Evolutionary conservation across 2,329 filamentous ascomycete species (phyloP), one percentile per base, ranked within the genome.

Genomic region (Sporothrix brasiliensis): DNA sequence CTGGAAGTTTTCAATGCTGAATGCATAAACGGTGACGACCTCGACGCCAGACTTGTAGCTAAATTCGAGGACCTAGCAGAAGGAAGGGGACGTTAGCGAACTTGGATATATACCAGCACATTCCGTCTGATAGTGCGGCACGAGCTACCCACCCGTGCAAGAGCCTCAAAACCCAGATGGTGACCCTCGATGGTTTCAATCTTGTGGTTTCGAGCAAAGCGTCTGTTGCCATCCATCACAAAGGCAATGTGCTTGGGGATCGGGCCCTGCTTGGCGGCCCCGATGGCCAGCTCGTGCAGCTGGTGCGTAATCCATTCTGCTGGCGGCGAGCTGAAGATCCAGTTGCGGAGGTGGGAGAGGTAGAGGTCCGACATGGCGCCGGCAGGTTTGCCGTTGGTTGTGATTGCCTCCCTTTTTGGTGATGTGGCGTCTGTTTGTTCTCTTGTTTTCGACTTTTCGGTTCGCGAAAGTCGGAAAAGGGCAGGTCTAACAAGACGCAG

Each of bases 1-100:
- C 79, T 98, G 97, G 84, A 97, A 99, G 83, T 99, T 99, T 81
- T 99, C 95, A 77, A 99, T 97, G 78, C 93, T 97, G 82, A 99
- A 99, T 19, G 95, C 95, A 79, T 98, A 99, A 73, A 99, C 93
- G 4, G 95, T 98, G 52, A 99, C 94, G 10, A 97, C 93, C 79
- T 95, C 94, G 73, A 99, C 94, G 69, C 95, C 95, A 71, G 92
- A 93, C 79, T 97, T 97, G 85, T 98, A 99, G 85, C 95, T 98
- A 69, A 99, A 92, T 81, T 99, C 95, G 72, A 99, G 89, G 68
- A 98, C 93, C 91, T 92, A 75, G 11, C 39, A 27, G 39, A 14
- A 34, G 30, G 34, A 19, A 3, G 60, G 34, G 16, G 53, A 14
- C 50, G 47, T 78, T 72, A 77, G 75, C 65, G 27, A 14, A 7